Evolutionary conservation across 2,329 filamentous ascomycete species (phyloP), one percentile per base, ranked within the genome.

Genomic region (Ophiobolus disseminans): DNA sequence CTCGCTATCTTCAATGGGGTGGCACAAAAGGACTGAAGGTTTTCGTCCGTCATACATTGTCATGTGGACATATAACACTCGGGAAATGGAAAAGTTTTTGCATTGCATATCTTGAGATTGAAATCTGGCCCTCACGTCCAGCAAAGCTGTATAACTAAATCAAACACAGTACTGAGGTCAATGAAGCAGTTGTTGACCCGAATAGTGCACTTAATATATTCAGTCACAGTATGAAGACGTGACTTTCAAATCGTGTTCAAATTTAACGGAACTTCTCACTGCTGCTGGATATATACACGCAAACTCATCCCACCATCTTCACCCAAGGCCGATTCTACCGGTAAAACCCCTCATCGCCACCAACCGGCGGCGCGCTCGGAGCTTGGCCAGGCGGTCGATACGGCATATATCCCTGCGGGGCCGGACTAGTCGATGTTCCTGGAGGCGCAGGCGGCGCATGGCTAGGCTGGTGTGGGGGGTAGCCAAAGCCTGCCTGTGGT

Each of bases 381-480:
- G 60, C 68, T 43, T 66, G 58, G 9, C 63, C 60, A 20, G 55
- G 60, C n/a, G 74, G 74, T 6, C 72, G 50, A 49, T 72, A 72
- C 21, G 70, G 57, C 8, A 72, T 23, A 49, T 73, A 72, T 0
- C 42, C 50, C 35, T 66, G 62, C 21, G 65, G 66, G 13, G 62
- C 52, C 0, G 66, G 63, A 40, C 63, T 72, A 19, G 55, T 45
- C 11, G 53, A 35, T 17, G 37, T 41, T n/a, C 53, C 64, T 1
- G 70, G 68, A 4, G 66, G 62, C 8, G 63, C 62, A 23, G 69
- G 66, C 2, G 69, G 67, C 6, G 66, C 66, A 21, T 73, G 65
- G n/a, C 48, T 57, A 1, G 68, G 68, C 31, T 71, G 68, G 37
- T 54, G 48, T 3, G 69, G 69, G 6, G 67, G 66, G 40, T 73